phyloP scores from a whole-genome alignment of 1,139 yeast genomes.

The Yamadazyma atlantica region DNA sequence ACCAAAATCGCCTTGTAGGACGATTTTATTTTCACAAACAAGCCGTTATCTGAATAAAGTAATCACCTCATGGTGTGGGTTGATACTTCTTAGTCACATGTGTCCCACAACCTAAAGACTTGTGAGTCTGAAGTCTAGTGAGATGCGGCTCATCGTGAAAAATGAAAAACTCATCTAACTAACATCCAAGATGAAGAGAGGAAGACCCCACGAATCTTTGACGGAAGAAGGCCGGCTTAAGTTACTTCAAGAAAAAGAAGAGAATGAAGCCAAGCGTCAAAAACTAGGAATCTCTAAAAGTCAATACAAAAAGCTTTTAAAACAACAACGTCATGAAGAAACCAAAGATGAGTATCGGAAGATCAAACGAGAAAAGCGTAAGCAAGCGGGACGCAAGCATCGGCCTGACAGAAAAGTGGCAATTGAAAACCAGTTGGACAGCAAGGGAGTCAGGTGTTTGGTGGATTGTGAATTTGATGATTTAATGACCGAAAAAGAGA shows the following conservation, averaged over 20 bases:
- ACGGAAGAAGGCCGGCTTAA: constrained; percentile 9
- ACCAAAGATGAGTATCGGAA: constrained; percentile 58
- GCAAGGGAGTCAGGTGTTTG: constrained; percentile 47
- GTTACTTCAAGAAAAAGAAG: constrained; percentile 11
- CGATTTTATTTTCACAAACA: too few relatives aligned
- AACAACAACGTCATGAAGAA: constrained; percentile 60
- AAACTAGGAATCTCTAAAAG: constrained; percentile 47
- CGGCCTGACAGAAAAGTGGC: constrained; percentile 29
- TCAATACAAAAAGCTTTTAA: constrained; percentile 75
- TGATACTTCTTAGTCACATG: too few relatives aligned
- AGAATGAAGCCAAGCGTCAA: constrained; percentile 12
- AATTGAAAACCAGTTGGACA: constrained; percentile 14
- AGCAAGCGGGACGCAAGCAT: constrained; percentile 27
- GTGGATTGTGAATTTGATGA: constrained; percentile 92
- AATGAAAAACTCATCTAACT: background rate
- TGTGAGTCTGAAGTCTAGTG: too few relatives aligned
- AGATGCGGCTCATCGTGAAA: too few relatives aligned
- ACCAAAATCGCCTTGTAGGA: too few relatives aligned
- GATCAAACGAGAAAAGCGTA: constrained; percentile 54
- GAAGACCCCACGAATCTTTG: constrained; percentile 5
- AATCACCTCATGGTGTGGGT: too few relatives aligned
- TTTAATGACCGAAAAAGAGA: constrained; percentile 78
- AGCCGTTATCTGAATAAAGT: too few relatives aligned
- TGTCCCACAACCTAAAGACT: too few relatives aligned
- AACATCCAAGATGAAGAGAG: constrained; percentile 1